Evolutionary conservation across 2,329 filamentous ascomycete species (phyloP), one percentile per base, ranked within the genome.

Genomic region (Epichloe scottii): DNA sequence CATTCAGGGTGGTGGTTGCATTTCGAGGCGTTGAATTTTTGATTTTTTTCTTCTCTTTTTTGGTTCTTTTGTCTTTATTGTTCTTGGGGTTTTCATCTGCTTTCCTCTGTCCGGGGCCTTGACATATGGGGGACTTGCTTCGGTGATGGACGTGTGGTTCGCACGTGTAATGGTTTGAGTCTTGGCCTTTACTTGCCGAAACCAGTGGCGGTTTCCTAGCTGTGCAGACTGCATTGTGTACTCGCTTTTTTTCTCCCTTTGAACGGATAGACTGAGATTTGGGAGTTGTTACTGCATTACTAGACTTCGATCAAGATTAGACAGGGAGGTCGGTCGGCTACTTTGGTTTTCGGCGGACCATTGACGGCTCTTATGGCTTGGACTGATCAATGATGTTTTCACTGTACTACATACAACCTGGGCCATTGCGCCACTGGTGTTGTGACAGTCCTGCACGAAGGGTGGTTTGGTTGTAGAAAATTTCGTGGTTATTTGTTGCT

Each of bases 291-390:
- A 55, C 55, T 63, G 62, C 63, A 66, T 68, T 60, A 60, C 59
- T 68, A 68, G 65, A 68, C 62, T 64, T 66, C 57, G 60, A 65
- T 63, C 63, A 63, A 63, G 62, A 67, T 68, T 68, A 68, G 65
- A 68, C 56, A 57, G 58, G 63, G 58, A 56, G 59, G 59, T 60
- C 57, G 50, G 57, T 58, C 53, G 60, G 58, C 57, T 58, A 55
- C 51, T 55, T 56, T 55, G 59, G 58, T 61, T 55, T 59, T 57
- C 53, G 56, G 58, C 57, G 58, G 58, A 59, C 56, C 57, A 58
- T 64, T 17, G 56, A 64, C 57, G 63, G 65, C 61, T 64, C 60
- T 40, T 57, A 61, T 64, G 64, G 62, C 62, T 60, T 62, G 57
- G 61, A 58, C 59, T 63, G 60, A 60, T 64, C 63, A 64, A 65